Evolutionary conservation across 108 stramenopile species (phyloP).

Genomic region (Ochromonas danica): DNA sequence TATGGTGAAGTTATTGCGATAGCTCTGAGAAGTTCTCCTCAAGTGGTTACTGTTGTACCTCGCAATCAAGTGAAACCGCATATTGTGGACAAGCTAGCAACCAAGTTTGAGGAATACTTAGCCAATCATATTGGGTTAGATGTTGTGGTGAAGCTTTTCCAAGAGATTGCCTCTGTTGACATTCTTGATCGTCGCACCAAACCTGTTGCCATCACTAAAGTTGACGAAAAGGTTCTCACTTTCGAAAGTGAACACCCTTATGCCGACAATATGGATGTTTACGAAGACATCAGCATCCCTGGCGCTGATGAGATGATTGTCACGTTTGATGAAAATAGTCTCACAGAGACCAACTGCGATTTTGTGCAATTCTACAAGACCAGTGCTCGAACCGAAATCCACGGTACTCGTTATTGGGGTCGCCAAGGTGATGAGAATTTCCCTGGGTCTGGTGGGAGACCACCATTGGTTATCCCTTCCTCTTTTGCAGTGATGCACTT

Average conservation of each 20-base stretch:
- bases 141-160: neutral
- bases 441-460: conserved; percentile 1
- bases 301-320: conserved; percentile 44
- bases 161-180: neutral
- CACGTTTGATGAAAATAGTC: conserved; percentile 41
- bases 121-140: no score
- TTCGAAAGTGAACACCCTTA: conserved; percentile 47
- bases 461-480: conserved; percentile 3
- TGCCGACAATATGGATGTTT: conserved; percentile 39
- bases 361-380: conserved; percentile 41
- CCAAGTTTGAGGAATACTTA: no score
- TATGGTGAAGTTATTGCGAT: no score
- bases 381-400: conserved; percentile 33
- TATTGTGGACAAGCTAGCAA: no score
- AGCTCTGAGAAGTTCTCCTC: no score
- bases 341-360: conserved; percentile 45
- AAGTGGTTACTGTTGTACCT: no score
- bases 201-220: conserved; percentile 38
- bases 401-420: neutral
- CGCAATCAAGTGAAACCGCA: no score
- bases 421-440: neutral
- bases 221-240: neutral
- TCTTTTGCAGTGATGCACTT: neutral
- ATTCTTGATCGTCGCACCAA: conserved; percentile 36
- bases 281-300: conserved; percentile 38